Conservation (phyloP, 805 yeast genomes). For the Metschnikowia chrysomelidarum region DNA sequence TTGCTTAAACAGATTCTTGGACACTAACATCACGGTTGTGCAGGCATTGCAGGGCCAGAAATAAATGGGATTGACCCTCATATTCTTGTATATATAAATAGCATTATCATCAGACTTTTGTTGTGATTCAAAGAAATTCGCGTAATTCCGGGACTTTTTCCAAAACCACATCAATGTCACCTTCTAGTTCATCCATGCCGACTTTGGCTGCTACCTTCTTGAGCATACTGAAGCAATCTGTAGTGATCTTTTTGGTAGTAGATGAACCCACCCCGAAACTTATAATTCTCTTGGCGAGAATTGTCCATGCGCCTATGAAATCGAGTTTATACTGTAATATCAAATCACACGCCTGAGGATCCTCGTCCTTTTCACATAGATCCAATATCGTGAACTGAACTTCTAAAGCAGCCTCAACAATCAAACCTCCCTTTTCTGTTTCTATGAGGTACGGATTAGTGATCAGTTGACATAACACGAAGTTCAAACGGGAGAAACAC, state of each 20-base stretch:
- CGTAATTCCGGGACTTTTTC: slow-evolving; percentile 10
- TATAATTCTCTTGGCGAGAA: slow-evolving; percentile 16
- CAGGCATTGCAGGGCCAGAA: slow-evolving; percentile 45
- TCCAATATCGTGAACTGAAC: slow-evolving; percentile 24
- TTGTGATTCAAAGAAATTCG: not conserved
- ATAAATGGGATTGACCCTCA: slow-evolving; percentile 6
- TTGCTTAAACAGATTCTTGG: slow-evolving; percentile 84
- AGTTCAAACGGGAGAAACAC: slow-evolving; percentile 29
- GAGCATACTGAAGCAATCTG: slow-evolving; percentile 4
- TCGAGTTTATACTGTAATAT: slow-evolving; percentile 31
- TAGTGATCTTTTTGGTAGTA: not conserved
- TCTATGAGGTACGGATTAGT: slow-evolving; percentile 30
- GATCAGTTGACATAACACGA: slow-evolving; percentile 30
- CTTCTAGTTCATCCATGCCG: slow-evolving; percentile 3
- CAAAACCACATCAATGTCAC: slow-evolving; percentile 6
- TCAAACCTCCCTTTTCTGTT: slow-evolving; percentile 15
- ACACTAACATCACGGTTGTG: slow-evolving; percentile 82
- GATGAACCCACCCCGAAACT: slow-evolving; percentile 14
- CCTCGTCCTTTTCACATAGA: slow-evolving; percentile 13
- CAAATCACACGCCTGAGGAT: slow-evolving; percentile 19
- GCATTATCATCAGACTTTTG: not conserved
- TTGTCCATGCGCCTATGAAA: slow-evolving; percentile 36
- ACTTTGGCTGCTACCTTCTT: slow-evolving; percentile 1
- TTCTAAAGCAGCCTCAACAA: slow-evolving; percentile 20
- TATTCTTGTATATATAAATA: slow-evolving; percentile 11